Evolutionary conservation across 768 basidiomycete species (phyloP).

Genomic region (Collybia sp.): DNA sequence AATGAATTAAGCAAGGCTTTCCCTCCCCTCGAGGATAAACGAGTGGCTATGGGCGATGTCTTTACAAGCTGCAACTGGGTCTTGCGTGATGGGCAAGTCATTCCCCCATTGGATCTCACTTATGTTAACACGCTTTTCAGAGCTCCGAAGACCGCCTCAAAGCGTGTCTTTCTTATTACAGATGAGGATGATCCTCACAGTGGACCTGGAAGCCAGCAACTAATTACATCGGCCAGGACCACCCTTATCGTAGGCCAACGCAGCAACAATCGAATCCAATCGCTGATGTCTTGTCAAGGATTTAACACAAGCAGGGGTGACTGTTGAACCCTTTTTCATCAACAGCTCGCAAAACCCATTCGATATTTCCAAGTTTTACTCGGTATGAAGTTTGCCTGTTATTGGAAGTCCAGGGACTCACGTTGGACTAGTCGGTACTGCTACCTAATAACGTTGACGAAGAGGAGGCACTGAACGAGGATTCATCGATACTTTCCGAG

Average conservation of each 20-base stretch:
- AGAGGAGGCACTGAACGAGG: slow-evolving; percentile 27
- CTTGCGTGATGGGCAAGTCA: slow-evolving; percentile 73
- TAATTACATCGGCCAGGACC: slow-evolving; percentile 66
- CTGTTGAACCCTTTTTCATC: slow-evolving; percentile 89
- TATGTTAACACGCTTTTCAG: slow-evolving; percentile 27
- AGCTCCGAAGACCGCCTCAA: slow-evolving; percentile 84
- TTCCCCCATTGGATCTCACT: neutral
- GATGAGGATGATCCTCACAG: slow-evolving; percentile 80
- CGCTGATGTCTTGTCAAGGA: slow-evolving; percentile 47
- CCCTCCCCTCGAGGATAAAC: slow-evolving; percentile 53
- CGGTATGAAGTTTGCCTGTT: slow-evolving; percentile 38
- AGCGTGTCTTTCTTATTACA: slow-evolving; percentile 90
- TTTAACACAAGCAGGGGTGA: slow-evolving; percentile 71
- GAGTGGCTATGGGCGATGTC: slow-evolving; percentile 81
- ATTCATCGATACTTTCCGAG: slow-evolving; percentile 49
- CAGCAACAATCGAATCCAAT: neutral
- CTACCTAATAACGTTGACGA: slow-evolving; percentile 51
- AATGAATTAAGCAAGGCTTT: slow-evolving; percentile 52
- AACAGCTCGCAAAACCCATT: slow-evolving; percentile 64
- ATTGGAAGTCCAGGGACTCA: neutral
- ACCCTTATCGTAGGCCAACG: slow-evolving; percentile 53
- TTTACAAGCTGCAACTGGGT: slow-evolving; percentile 90
- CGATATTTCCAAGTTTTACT: slow-evolving; percentile 72
- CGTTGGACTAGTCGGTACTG: slow-evolving; percentile 49
- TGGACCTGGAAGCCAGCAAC: slow-evolving; percentile 48